Base-by-base conservation (phyloP, 2,329 filamentous ascomycete species). In the Mariannaea elegans region DNA sequence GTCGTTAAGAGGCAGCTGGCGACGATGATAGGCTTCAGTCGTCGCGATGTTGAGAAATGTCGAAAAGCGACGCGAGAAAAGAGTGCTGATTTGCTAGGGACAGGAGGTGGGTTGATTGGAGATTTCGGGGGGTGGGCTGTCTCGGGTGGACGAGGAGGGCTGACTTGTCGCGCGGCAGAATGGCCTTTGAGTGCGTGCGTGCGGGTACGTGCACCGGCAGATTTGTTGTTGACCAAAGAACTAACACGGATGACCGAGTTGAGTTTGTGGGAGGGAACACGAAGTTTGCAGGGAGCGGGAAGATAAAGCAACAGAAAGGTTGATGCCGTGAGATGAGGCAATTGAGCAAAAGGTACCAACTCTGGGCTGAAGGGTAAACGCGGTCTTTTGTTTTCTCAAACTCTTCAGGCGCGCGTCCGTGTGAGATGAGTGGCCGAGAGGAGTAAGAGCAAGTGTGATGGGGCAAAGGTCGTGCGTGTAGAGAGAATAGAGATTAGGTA, bases 1-100 rank as follows among this genome's bases (percentile, higher is more conserved):
- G 74, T 74, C 52, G 67, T 65, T 72, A 74, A 81, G 66, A 70
- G 62, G 73, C 75, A 68, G 76, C 70, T 81, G 71, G 72, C 71
- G 76, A 78, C 75, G 74, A 73, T 84, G 82, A 85, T 84, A 85
- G 83, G 82, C 79, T 72, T 80, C 69, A 68, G 70, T 71, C 73
- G 74, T 78, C 69, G 78, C 75, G 74, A 75, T 71, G 74, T 74
- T 69, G 72, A 75, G 68, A 67, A 65, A 67, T 62, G 71, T 68
- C 68, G 68, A 75, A 67, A 64, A 63, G 70, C 69, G 70, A 75
- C 70, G 72, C 68, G 70, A 67, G 55, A 72, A 72, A 73, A 75
- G 75, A 70, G 75, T 76, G 78, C 78, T 85, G 83, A 84, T 84
- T 84, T 84, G 82, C 76, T 78, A 73, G 64, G 59, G 62, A 57